phyloP scores from a whole-genome alignment of 2,329 filamentous ascomycete species.

The Xylariaceae sp. region DNA sequence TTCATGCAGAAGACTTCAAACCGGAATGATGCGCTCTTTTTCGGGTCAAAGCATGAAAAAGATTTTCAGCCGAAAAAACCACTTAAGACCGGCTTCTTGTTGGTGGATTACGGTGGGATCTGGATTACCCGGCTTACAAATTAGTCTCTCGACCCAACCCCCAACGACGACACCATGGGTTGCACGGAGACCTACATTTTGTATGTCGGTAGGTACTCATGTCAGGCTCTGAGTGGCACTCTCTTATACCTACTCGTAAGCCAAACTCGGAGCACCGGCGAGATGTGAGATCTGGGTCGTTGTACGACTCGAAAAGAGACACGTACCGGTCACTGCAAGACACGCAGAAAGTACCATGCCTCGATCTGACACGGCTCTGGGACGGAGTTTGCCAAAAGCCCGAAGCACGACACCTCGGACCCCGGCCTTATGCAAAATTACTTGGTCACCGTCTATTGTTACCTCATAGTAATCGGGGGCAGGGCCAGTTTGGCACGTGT shows the following conservation, averaged over 20 bases:
- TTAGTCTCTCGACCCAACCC: no score
- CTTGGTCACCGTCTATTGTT: neutral
- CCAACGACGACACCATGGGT: no score
- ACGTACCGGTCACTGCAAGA: neutral
- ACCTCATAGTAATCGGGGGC: neutral
- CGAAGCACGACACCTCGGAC: neutral
- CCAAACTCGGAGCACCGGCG: no score
- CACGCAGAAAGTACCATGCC: neutral
- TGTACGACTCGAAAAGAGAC: neutral
- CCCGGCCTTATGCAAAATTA: neutral
- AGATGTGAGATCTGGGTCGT: neutral
- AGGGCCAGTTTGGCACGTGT: neutral
- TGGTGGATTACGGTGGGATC: no score
- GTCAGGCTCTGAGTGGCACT: no score
- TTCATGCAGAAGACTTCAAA: neutral
- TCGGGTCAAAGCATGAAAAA: neutral
- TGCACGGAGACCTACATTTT: no score
- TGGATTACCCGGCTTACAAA: no score
- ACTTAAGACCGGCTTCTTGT: neutral
- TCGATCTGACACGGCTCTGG: neutral
- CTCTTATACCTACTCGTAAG: no score
- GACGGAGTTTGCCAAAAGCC: neutral
- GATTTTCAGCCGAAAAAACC: neutral
- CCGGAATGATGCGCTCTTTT: neutral
- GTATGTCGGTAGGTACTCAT: no score